phyloP scores from a whole-genome alignment of 2,329 filamentous ascomycete genomes.

The Colletotrichum chlorophyti region DNA sequence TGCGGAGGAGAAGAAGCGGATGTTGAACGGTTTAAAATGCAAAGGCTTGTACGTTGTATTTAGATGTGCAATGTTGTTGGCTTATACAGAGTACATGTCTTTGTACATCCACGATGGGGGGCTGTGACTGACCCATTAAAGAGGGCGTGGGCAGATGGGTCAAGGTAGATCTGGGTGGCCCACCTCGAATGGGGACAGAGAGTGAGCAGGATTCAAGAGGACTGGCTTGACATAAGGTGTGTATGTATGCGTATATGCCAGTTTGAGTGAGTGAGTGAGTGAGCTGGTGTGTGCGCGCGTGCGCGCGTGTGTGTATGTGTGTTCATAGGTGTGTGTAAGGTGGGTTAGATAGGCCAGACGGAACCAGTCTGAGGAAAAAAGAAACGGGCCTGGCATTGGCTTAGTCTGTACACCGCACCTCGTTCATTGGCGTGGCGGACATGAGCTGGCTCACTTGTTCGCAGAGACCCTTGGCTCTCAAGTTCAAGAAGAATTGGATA shows the following conservation, averaged over 20 bases:
- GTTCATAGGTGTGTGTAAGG: conserved; percentile 2
- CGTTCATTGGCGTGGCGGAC: conserved; percentile 37
- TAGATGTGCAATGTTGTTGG: conserved; percentile 25
- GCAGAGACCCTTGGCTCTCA: conserved; percentile 20
- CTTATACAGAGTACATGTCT: conserved; percentile 20
- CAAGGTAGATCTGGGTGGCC: conserved; percentile 5
- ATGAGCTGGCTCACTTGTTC: conserved; percentile 16
- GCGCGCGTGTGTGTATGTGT: too few species aligned
- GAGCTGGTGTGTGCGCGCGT: too few species aligned
- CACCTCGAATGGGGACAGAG: conserved; percentile 7
- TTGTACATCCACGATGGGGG: conserved; percentile 22
- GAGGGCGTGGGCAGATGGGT: conserved; percentile 19
- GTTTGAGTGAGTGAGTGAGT: conserved; percentile 4
- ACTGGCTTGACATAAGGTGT: conserved; percentile 19
- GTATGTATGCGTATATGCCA: conserved; percentile 13
- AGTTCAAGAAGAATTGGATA: conserved; percentile 20
- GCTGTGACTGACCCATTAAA: conserved; percentile 16
- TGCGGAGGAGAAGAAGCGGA: conserved; percentile 23
- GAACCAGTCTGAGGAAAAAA: conserved; percentile 14
- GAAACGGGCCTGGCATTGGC: conserved; percentile 15
- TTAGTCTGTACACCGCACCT: conserved; percentile 35
- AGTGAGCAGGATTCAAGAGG: not conserved
- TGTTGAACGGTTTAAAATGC: conserved; percentile 27
- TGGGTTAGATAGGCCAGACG: conserved; percentile 12
- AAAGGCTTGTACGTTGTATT: conserved; percentile 24